Conservation (phyloP, 2,329 filamentous ascomycete genomes). For the Cladosporium phlei region DNA sequence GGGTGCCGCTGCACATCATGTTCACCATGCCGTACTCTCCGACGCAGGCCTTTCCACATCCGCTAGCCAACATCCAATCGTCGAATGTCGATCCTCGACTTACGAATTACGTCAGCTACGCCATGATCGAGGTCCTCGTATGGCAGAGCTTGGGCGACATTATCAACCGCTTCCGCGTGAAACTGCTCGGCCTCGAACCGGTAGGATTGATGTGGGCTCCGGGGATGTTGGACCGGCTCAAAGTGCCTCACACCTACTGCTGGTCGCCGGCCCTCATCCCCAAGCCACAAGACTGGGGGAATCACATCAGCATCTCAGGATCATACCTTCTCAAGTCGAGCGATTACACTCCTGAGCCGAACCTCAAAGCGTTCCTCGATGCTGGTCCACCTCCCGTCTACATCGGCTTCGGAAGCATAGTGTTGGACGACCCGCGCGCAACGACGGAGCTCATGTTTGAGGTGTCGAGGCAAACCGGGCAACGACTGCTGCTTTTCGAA, state of each 20-base stretch:
- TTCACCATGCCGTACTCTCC: conserved; percentile 47
- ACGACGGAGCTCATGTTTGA: conserved; percentile 67
- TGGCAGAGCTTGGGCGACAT: conserved; percentile 79
- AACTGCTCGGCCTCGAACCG: conserved; percentile 68
- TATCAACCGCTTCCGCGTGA: too few relatives aligned
- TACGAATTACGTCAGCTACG: conserved; percentile 82
- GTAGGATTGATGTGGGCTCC: conserved; percentile 76
- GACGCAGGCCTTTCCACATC: conserved; percentile 46
- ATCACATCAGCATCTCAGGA: conserved; percentile 64
- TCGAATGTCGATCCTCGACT: conserved; percentile 53
- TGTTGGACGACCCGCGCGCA: conserved; percentile 66
- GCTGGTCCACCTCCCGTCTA: conserved; percentile 68
- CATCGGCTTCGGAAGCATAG: conserved; percentile 75
- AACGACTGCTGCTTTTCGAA: conserved; percentile 47
- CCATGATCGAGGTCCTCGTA: conserved; percentile 31
- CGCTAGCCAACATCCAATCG: conserved; percentile 42
- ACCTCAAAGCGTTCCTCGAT: conserved; percentile 60
- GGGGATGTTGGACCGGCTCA: conserved; percentile 66
- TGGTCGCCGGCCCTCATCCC: conserved; percentile 75
- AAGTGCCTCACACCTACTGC: conserved; percentile 71
- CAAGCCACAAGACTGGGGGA: conserved; percentile 68
- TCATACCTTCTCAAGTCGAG: conserved; percentile 67
- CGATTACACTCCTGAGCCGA: conserved; percentile 57
- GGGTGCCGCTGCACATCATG: conserved; percentile 21
- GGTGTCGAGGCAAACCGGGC: conserved; percentile 52